Base-by-base conservation (phyloP, 768 basidiomycete genomes). In the Mycena filopes region DNA sequence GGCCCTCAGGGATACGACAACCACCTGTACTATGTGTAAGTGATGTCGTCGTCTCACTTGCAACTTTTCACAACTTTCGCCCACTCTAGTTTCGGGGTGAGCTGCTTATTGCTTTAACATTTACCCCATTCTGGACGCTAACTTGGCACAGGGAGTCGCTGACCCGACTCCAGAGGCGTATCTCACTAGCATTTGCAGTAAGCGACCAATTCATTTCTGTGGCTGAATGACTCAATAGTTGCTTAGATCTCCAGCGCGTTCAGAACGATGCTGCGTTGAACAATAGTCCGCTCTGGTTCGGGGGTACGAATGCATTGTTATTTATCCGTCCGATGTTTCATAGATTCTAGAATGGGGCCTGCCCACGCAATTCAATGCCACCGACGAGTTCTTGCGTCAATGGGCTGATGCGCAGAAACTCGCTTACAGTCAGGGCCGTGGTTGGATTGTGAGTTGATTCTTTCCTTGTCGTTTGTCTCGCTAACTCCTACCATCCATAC, bases 1-100 rank as follows among this genome's bases (percentile, higher is more conserved):
- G 93, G 93, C 1, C 89, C 91, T 15, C 89, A 91, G 69, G 55
- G 55, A 36, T 94, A 94, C 68, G 93, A 94, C 70, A 90, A 92
- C 57, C 93, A 94, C 75, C 72, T 94, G 18, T 94, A 93, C 73
- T 93, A 92, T 71, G 86, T 80, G 87, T 90, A 71, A 72, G 88
- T 38, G 23, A 21, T 49, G 20, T 28, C 48, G 20, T 40, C 42
- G 29, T 45, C 36, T 49, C n/a, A n/a, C n/a, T n/a, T n/a, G n/a
- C n/a, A n/a, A 31, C 15, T 31, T 49, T 42, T 21, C 4, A 23
- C 16, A 23, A 26, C 43, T 15, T 33, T 21, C 55, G 5, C 36
- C 29, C 4, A 21, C 23, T 26, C 16, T 63, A 89, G 86, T 60
- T 92, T 86, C 60, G 89, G 90, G 20, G 89, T 91, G 79, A 60